These are phyloP conservation scores for Teunomyces tritomae DNA, from an alignment of 805 yeast species.

Conservation along the genomic window DNA sequence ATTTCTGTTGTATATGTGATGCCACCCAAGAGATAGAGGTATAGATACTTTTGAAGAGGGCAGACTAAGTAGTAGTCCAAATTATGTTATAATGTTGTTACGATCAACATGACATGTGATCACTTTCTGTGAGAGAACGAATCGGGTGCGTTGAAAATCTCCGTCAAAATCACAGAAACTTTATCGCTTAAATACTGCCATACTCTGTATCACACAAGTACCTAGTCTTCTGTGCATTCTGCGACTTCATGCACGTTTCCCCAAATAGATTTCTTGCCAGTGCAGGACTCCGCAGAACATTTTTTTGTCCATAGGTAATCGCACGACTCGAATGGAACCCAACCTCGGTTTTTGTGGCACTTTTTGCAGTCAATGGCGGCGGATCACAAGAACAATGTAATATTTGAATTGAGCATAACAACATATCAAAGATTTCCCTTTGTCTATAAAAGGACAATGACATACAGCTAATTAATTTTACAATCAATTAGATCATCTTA, in stretches of 20 bases:
- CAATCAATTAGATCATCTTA: not conserved
- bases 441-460: not conserved
- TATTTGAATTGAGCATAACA: not conserved
- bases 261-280: not conserved
- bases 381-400: conserved; percentile 1
- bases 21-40: no score
- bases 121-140: not conserved
- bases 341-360: conserved; percentile 3
- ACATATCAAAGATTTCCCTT: not conserved
- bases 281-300: not conserved
- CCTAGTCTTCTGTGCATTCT: not conserved
- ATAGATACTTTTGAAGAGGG: no score
- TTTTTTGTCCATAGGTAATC: not conserved
- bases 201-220: not conserved
- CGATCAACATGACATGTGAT: no score
- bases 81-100: no score
- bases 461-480: not conserved
- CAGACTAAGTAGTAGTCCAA: no score
- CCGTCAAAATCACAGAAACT: not conserved
- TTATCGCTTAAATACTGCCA: not conserved
- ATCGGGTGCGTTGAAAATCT: not conserved
- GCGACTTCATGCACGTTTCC: not conserved
- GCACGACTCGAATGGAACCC: not conserved
- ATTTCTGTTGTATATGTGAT: not conserved
- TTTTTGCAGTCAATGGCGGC: conserved; percentile 5